Evolutionary conservation across 306 rosid species (phyloP), one percentile per base, ranked within the genome.

Genomic region (Oemleria cerasiformis): DNA sequence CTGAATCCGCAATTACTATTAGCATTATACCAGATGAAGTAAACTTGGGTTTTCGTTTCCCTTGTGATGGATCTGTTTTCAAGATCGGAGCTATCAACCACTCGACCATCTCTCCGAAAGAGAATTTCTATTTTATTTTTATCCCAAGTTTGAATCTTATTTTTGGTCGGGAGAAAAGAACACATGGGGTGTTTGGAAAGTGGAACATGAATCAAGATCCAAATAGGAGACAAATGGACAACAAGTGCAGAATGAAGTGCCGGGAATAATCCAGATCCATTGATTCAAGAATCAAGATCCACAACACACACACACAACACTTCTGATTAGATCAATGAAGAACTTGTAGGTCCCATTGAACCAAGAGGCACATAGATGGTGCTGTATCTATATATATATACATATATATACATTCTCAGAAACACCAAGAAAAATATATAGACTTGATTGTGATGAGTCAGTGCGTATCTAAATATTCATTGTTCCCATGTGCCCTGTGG

Each of bases 141-240:
- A n/a, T n/a, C n/a, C n/a, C n/a, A n/a, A n/a, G n/a, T n/a, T n/a
- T n/a, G n/a, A n/a, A n/a, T n/a, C n/a, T n/a, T n/a, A n/a, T n/a
- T n/a, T n/a, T n/a, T n/a, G n/a, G 36, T 50, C 9, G 19, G 19
- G 21, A 77, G 71, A 56, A 2, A n/a, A 14, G 5, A 71, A 40
- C 87, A 86, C 86, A 76, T 86, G 90, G 84, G 82, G 6, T 88
- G 90, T 78, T 83, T 80, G 81, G 69, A 72, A 50, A 23, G 23
- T 19, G 77, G 81, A 84, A 74, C 71, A 74, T 55, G 15, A 54
- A 17, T 79, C 71, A 49, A n/a, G 41, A 70, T 41, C 62, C 14
- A 45, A 44, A 73, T 77, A 61, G 76, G 71, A 77, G 9, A 66
- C 49, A 70, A 61, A 61, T 66, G 54, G 63, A 72, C 73, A 74